A percentile compares a stretch with the other conserved stretches of the same genome.
These are phyloP conservation scores for Moricandia moricandioides DNA, from an alignment of 345 rosid genomes.

Conservation along the genomic window DNA sequence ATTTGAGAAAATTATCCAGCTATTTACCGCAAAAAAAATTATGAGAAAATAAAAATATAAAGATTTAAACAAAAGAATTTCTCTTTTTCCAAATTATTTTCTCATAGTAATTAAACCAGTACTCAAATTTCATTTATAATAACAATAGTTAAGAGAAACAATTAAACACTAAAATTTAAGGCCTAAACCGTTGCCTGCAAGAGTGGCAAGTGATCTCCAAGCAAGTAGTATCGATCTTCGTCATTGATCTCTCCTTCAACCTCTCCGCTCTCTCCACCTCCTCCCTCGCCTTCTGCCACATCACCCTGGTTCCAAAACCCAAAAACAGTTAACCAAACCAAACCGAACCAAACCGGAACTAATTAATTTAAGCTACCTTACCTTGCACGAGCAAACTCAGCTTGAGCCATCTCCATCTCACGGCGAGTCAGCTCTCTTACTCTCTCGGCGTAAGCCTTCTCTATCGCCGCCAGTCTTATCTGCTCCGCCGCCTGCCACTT, in stretches of 20 bases:
- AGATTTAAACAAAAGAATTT: not conserved
- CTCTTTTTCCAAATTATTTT: not conserved
- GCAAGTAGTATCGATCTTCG: slow-evolving; percentile 65
- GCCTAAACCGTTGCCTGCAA: slow-evolving; percentile 91
- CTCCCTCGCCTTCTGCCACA: slow-evolving; percentile 90
- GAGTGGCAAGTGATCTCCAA: slow-evolving; percentile 97
- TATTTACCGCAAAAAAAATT: not conserved
- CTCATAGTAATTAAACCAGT: slow-evolving; percentile 28
- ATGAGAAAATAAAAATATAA: not conserved
- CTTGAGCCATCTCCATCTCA: slow-evolving; percentile 94
- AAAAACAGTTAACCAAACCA: not conserved
- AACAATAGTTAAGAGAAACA: slow-evolving; percentile 35
- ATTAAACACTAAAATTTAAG: slow-evolving; percentile 23
- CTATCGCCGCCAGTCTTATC: slow-evolving; percentile 72
- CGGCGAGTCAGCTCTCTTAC: slow-evolving; percentile 84
- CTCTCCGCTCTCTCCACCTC: slow-evolving; percentile 83
- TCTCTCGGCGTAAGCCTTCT: slow-evolving; percentile 91
- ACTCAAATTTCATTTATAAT: slow-evolving; percentile 26
- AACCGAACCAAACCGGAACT: not conserved
- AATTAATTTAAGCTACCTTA: not conserved
- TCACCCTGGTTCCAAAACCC: slow-evolving; percentile 35
- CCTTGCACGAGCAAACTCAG: slow-evolving; percentile 82
- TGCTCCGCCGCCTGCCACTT: slow-evolving; percentile 98
- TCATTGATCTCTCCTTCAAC: slow-evolving; percentile 70
- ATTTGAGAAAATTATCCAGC: no score